A percentile compares a stretch with the other conserved stretches of the same genome.
phyloP scores from a whole-genome alignment of 805 yeast genomes.

The Alloascoidea hylecoeti region DNA sequence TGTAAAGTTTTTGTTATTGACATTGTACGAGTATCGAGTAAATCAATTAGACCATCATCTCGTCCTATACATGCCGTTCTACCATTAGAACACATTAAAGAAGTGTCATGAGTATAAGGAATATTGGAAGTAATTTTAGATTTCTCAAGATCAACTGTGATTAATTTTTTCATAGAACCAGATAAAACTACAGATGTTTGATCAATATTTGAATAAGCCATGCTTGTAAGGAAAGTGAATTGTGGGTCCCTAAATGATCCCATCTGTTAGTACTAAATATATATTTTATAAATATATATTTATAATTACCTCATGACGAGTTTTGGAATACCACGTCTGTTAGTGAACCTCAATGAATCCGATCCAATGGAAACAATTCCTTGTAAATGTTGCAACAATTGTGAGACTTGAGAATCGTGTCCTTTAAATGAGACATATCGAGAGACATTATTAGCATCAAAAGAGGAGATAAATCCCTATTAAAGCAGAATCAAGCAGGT shows the following conservation, averaged over 20 bases:
- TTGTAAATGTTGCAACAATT: conserved; percentile 28
- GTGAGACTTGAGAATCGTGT: conserved; percentile 21
- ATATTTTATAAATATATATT: neutral
- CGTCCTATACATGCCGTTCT: conserved; percentile 45
- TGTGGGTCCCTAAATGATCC: conserved; percentile 4
- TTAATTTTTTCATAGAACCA: conserved; percentile 25
- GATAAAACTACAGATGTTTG: conserved; percentile 17
- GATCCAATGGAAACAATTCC: conserved; percentile 35
- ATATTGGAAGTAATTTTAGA: conserved; percentile 21
- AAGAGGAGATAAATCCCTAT: neutral
- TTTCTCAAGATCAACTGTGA: conserved; percentile 14
- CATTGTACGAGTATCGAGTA: conserved; percentile 40
- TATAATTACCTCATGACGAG: conserved; percentile 8
- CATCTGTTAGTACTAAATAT: neutral
- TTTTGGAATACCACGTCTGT: conserved; percentile 29
- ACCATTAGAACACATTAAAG: conserved; percentile 32
- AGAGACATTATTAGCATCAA: neutral
- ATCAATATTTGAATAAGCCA: conserved; percentile 24
- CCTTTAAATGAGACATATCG: conserved; percentile 13
- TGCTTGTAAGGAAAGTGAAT: conserved; percentile 19
- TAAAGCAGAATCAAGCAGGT: neutral
- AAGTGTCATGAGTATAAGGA: conserved; percentile 28
- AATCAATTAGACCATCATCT: conserved; percentile 44
- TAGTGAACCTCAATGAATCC: conserved; percentile 28
- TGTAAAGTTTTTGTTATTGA: conserved; percentile 36